These are phyloP conservation scores for Mycosphaerelloides madeirae DNA, from an alignment of 2,329 filamentous ascomycete genomes.

Conservation along the genomic window DNA sequence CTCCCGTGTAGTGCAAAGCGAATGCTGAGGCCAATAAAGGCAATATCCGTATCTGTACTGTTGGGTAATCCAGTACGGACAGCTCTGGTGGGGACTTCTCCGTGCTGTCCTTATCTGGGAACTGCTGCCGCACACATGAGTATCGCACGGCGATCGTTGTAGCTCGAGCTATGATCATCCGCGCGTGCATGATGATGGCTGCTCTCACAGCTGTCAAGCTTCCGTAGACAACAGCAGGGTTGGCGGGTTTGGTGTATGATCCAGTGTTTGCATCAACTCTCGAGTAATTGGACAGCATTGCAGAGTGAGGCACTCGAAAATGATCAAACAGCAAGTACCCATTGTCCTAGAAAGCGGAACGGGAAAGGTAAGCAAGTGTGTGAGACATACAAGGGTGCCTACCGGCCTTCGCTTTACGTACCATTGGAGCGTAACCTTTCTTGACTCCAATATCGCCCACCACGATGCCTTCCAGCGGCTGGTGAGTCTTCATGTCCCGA, in stretches of 20 bases:
- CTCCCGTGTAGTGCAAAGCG: conserved; percentile 45
- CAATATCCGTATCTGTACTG: conserved; percentile 51
- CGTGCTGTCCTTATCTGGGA: conserved; percentile 45
- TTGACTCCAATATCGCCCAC: conserved; percentile 55
- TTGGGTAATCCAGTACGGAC: conserved; percentile 51
- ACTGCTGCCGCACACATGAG: conserved; percentile 46
- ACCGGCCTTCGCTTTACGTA: too few species aligned
- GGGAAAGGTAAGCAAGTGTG: too few species aligned
- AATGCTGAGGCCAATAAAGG: conserved; percentile 52
- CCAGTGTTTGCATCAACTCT: conserved; percentile 45
- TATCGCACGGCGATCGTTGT: conserved; percentile 52
- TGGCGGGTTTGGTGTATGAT: conserved; percentile 42
- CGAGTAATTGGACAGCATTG: conserved; percentile 48
- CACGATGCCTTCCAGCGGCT: conserved; percentile 45
- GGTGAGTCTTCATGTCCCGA: conserved; percentile 45
- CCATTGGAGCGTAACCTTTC: conserved; percentile 49
- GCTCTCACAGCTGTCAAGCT: conserved; percentile 47
- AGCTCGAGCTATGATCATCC: conserved; percentile 49
- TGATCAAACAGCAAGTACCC: conserved; percentile 52
- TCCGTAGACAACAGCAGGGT: conserved; percentile 49
- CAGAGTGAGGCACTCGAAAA: conserved; percentile 44
- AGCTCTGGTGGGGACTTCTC: conserved; percentile 37
- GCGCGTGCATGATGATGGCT: conserved; percentile 47
- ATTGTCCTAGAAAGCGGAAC: too few species aligned
- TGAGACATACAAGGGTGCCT: too few species aligned